phyloP scores from a whole-genome alignment of 2,329 filamentous ascomycete genomes.

The Hymenoscyphus infarciens region DNA sequence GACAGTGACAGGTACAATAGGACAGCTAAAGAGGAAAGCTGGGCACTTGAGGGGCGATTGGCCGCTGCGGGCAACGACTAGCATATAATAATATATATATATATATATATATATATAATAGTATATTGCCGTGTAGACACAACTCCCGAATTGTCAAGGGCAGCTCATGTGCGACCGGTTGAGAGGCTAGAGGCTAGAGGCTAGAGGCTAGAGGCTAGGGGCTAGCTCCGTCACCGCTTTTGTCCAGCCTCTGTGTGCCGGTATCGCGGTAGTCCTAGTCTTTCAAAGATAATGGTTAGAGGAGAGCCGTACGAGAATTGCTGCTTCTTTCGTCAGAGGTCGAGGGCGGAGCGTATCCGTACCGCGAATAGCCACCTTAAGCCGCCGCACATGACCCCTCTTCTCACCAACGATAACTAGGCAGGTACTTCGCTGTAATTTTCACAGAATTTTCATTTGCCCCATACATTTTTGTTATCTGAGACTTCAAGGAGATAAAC shows the following conservation, averaged over 20 bases:
- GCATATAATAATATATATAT: too few species aligned
- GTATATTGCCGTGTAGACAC: background rate
- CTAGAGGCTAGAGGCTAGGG: background rate
- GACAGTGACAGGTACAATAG: background rate
- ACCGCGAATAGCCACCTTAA: background rate
- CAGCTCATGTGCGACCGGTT: background rate
- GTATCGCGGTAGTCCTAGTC: background rate
- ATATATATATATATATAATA: too few species aligned
- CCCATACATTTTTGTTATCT: background rate
- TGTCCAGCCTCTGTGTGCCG: background rate
- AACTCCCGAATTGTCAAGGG: background rate
- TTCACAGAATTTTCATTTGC: background rate
- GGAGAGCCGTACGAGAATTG: too few species aligned
- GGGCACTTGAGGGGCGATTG: background rate
- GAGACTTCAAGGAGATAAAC: background rate
- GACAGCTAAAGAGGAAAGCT: background rate
- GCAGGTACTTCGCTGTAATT: background rate
- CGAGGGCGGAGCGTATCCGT: background rate
- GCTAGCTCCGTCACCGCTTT: background rate
- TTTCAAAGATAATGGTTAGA: background rate
- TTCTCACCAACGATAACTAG: background rate
- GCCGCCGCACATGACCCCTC: constrained; percentile 2
- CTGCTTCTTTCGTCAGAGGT: background rate
- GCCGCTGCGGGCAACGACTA: background rate
- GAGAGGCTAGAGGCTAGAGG: background rate